A percentile compares a stretch with the other conserved stretches of the same genome.
Evolutionary conservation across 208 protist genomes (phyloP).

Genomic region (Naegleria lovaniensis): DNA sequence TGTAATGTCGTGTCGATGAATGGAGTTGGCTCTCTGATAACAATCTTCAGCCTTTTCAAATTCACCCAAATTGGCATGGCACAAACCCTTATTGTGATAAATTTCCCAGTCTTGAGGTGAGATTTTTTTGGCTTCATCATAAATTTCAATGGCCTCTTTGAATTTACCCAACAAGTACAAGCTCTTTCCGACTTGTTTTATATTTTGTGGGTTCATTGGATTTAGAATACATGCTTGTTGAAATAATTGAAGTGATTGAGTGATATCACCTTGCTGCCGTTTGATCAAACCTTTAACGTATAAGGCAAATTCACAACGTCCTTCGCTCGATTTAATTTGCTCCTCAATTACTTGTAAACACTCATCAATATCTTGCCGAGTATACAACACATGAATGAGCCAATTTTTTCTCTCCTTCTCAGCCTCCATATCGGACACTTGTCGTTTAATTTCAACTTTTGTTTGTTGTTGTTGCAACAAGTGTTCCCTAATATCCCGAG

Average conservation of each 20-base stretch:
- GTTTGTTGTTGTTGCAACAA: background rate
- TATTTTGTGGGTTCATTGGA: constrained; percentile 69
- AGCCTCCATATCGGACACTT: background rate
- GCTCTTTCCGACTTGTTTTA: constrained; percentile 82
- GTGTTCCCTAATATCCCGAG: background rate
- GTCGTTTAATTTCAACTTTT: background rate
- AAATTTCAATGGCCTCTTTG: constrained; percentile 74
- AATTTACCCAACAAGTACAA: constrained; percentile 81
- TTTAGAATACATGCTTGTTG: constrained; percentile 75
- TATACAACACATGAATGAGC: constrained; percentile 82
- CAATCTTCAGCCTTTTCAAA: constrained; percentile 61
- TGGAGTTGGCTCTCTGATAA: constrained; percentile 68
- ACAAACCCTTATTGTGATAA: constrained; percentile 80
- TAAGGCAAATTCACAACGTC: constrained; percentile 74
- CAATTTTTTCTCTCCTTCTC: constrained; percentile 73
- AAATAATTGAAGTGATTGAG: constrained; percentile 84
- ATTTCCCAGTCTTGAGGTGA: constrained; percentile 76
- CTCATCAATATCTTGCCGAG: constrained; percentile 72
- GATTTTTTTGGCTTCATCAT: constrained; percentile 62
- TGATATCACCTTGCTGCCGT: constrained; percentile 75
- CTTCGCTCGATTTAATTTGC: constrained; percentile 64
- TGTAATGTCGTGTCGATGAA: constrained; percentile 76
- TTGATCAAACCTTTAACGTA: constrained; percentile 84
- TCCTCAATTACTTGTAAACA: constrained; percentile 76
- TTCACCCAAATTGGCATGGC: constrained; percentile 65